Evolutionary conservation across 1,284 basidiomycete genomes (phyloP), one percentile per base, ranked within the genome.

Genomic region (Mycosarcoma mackinlayi): DNA sequence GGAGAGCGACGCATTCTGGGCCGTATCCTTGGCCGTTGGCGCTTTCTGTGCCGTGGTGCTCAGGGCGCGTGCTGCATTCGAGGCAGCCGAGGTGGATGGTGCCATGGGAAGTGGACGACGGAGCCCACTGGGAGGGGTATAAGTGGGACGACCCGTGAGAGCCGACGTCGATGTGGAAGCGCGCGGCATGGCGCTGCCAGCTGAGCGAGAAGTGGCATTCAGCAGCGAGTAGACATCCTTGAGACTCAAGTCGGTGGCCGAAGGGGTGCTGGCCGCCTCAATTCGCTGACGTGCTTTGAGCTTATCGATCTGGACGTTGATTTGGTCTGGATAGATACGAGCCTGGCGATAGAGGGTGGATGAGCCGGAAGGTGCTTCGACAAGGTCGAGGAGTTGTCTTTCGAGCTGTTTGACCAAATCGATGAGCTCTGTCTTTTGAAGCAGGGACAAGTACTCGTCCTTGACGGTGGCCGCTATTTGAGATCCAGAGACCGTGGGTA

Each of bases 371-470:
- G 68, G 68, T 7, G 62, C 62, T 21, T 63, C 50, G 23, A 65
- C 35, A 19, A 66, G 38, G 16, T 65, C 58, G 35, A 48, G 33
- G n/a, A 71, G 62, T 31, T 71, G 68, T n/a, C n/a, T 66, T 24
- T 71, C 68, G 37, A 71, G 62, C 46, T 62, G 54, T 30, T 71
- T 71, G 62, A 71, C 68, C 37, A 71, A 33, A 49, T 65, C 54
- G 41, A 71, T 62, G 33, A 71, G 68, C 48, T 71, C 68, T 7
- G 57, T 47, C 37, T 71, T 65, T 35, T 71, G 49, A 11, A 71
- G 62, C 41, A 71, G 39, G 3, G 68, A 71, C 8, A 71, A 50
- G 21, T 66, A 71, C 21, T 71, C 68, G 16, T 65, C 62, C 27
- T 37, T 53, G 19, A 49, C 24, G 1, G 47, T 40, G 2, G 53